Percentiles rank a stretch among this genome's conserved stretches.
phyloP scores from a whole-genome alignment of 2,329 filamentous ascomycete species.

The Neopestalotiopsis sp. region DNA sequence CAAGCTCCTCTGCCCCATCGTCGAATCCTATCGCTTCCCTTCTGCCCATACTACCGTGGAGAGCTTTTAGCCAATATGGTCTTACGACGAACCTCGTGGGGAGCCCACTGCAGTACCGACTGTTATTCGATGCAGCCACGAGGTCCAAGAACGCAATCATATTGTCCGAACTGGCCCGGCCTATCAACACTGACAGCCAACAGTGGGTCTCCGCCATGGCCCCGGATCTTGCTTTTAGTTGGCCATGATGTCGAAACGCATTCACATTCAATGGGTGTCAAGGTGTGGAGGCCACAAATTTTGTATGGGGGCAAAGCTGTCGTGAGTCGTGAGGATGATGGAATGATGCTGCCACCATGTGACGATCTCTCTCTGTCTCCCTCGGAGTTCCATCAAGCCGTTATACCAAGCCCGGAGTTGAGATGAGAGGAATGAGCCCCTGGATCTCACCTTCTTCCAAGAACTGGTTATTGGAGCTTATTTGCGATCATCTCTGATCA shows the following conservation, averaged over 20 bases:
- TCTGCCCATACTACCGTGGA: not conserved
- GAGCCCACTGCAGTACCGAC: slow-evolving; percentile 3
- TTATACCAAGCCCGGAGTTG: not conserved
- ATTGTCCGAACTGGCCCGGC: not conserved
- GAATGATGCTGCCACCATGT: too few species aligned
- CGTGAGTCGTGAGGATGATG: not conserved
- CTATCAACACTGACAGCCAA: slow-evolving; percentile 8
- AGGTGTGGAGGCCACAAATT: not conserved
- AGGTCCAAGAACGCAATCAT: not conserved
- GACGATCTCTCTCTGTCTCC: not conserved
- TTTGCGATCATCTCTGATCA: not conserved
- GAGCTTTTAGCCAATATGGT: slow-evolving; percentile 4
- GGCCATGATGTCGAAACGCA: not conserved
- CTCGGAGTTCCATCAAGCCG: not conserved
- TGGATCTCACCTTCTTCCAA: not conserved
- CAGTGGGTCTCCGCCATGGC: not conserved
- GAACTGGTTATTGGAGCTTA: not conserved
- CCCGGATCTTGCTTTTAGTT: slow-evolving; percentile 7
- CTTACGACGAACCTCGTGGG: not conserved
- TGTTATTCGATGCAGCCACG: slow-evolving; percentile 4
- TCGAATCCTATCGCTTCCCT: slow-evolving; percentile 10
- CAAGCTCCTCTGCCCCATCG: not conserved
- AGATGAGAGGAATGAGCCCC: not conserved
- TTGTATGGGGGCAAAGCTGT: not conserved
- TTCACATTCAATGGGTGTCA: not conserved